Conservation (phyloP, 192 early-diverging fungal genomes). For the Entomortierella beljakovae region DNA sequence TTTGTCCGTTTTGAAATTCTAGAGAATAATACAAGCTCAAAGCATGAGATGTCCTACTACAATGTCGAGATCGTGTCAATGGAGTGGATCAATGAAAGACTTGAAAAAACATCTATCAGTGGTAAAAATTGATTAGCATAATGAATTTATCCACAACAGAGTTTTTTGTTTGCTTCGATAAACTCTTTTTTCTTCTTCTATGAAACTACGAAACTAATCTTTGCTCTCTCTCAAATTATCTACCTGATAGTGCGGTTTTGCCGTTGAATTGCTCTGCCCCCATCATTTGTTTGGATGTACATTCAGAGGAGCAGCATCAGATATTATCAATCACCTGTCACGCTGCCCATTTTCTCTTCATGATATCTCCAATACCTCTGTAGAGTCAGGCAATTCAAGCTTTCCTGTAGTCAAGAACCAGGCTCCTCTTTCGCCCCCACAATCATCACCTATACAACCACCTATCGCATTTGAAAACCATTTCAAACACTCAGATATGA, state of each 20-base stretch:
- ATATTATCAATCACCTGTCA: constrained; percentile 8
- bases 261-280: constrained; percentile 10
- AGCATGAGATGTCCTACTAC: constrained; percentile 22
- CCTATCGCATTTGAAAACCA: neutral
- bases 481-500: neutral
- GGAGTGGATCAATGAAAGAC: constrained; percentile 22
- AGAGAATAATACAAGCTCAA: constrained; percentile 27
- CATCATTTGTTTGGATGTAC: constrained; percentile 22
- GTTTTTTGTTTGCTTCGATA: too few relatives aligned
- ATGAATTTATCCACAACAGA: neutral
- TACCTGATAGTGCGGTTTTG: constrained; percentile 18
- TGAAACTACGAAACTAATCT: too few relatives aligned
- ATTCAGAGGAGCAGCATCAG: constrained; percentile 1
- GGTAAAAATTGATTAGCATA: neutral
- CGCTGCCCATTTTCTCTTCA: constrained; percentile 7
- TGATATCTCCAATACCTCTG: neutral
- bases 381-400: neutral
- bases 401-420: neutral
- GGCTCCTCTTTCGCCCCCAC: constrained; percentile 18
- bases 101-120: constrained; percentile 15
- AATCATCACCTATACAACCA: constrained; percentile 10
- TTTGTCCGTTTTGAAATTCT: neutral
- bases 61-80: constrained; percentile 28
- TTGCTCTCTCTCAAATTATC: too few relatives aligned
- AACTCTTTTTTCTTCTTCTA: too few relatives aligned